Percentiles rank a stretch among this genome's conserved stretches.
Evolutionary conservation across 1,139 yeast species (phyloP).

Genomic region (Hyphopichia wangnamkhiaoensis): DNA sequence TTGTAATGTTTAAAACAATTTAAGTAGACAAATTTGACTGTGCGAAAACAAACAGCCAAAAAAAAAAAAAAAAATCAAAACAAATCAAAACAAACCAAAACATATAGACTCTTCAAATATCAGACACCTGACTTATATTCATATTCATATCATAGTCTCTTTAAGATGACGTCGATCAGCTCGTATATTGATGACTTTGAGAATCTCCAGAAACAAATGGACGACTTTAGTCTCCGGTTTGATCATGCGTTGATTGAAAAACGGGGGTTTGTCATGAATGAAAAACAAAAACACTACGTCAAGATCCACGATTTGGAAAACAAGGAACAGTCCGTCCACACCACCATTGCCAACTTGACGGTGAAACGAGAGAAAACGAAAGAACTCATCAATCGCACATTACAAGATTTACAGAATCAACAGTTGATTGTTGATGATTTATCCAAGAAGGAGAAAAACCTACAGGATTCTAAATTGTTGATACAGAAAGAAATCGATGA

Average conservation of each 20-base stretch:
- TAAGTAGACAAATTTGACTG: no score
- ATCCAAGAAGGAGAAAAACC: conserved; percentile 20
- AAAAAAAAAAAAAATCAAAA: no score
- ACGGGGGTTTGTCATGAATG: conserved; percentile 27
- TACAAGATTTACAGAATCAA: conserved; percentile 23
- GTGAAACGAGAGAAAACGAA: conserved; percentile 23
- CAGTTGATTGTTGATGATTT: conserved; percentile 31
- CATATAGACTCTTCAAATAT: no score
- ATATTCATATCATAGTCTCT: no score
- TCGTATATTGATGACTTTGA: conserved; percentile 24
- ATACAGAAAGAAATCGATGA: conserved; percentile 27
- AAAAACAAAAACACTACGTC: conserved; percentile 29
- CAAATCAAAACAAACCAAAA: no score
- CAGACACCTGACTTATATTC: no score
- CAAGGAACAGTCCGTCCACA: conserved; percentile 26
- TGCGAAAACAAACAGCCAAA: no score
- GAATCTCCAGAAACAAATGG: conserved; percentile 29
- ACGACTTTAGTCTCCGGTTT: conserved; percentile 26
- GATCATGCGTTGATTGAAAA: conserved; percentile 26
- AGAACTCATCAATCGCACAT: conserved; percentile 16
- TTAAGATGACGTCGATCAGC: no score
- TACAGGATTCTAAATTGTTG: conserved; percentile 21
- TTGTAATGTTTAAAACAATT: no score
- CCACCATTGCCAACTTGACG: conserved; percentile 21
- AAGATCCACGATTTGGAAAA: conserved; percentile 29